Evolutionary conservation across 768 basidiomycete species (phyloP).

Genomic region (Russula sp.): DNA sequence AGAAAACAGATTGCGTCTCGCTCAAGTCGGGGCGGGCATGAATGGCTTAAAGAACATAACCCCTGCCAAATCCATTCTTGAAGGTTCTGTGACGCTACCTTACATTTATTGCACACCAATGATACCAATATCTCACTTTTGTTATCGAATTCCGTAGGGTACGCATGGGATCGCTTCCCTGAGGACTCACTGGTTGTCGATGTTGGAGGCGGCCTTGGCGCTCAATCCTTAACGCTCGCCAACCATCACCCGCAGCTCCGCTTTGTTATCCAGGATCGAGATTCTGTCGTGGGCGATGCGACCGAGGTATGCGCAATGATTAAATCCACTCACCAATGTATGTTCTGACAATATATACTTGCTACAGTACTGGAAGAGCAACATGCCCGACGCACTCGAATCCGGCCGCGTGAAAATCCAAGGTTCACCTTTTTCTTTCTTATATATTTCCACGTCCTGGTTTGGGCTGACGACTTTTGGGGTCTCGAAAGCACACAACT

Average conservation of each 20-base stretch:
- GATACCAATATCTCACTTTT: not conserved
- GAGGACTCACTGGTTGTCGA: conserved; percentile 21
- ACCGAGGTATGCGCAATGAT: not conserved
- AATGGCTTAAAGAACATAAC: not conserved
- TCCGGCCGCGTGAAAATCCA: conserved; percentile 5
- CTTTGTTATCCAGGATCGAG: conserved; percentile 22
- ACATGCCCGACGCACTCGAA: conserved; percentile 4
- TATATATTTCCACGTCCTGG: no score
- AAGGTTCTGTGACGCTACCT: not conserved
- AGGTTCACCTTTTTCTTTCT: not conserved
- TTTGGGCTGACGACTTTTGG: not conserved
- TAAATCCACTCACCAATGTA: not conserved
- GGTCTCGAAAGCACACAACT: not conserved
- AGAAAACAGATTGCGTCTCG: conserved; percentile 4
- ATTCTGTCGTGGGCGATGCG: conserved; percentile 4
- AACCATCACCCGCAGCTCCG: not conserved
- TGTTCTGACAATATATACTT: not conserved
- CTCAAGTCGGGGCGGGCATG: conserved; percentile 11
- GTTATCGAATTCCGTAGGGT: not conserved
- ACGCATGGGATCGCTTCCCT: conserved; percentile 8
- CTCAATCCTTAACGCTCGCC: conserved; percentile 16
- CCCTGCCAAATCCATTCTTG: not conserved
- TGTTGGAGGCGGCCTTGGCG: conserved; percentile 17
- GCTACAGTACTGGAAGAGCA: conserved; percentile 12
- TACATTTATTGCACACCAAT: not conserved